phyloP scores from a whole-genome alignment of 2,329 filamentous ascomycete species.

The Albifimbria verrucaria region DNA sequence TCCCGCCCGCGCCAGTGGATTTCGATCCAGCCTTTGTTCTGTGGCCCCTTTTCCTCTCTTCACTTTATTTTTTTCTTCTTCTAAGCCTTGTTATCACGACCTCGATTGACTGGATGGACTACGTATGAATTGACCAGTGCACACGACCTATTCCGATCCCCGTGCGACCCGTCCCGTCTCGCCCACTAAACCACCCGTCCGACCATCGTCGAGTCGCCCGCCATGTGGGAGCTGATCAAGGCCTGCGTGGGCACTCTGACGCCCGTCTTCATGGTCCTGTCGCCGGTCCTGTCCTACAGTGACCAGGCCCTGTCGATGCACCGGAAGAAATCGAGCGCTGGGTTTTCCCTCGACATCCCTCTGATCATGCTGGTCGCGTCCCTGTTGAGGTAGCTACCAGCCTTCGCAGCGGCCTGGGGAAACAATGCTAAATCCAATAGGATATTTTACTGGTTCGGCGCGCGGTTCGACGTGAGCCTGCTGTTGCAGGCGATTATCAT shows the following conservation, averaged over 20 bases:
- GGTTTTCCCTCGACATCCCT: constrained; percentile 69
- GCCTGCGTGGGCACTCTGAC: constrained; percentile 50
- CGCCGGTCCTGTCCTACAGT: constrained; percentile 62
- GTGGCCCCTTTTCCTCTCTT: not conserved
- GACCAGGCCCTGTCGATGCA: constrained; percentile 67
- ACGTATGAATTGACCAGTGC: not conserved
- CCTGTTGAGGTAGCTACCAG: constrained; percentile 51
- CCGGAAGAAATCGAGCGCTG: constrained; percentile 59
- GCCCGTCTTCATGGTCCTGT: constrained; percentile 61
- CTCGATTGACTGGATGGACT: not conserved
- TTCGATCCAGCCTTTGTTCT: not conserved
- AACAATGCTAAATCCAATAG: constrained; percentile 31
- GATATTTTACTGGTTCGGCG: constrained; percentile 68
- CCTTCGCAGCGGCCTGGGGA: not conserved
- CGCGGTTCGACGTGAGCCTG: constrained; percentile 60
- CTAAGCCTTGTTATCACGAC: not conserved
- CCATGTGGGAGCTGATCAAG: constrained; percentile 1
- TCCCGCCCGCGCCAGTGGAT: not conserved
- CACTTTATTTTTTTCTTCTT: not conserved
- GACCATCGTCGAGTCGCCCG: not conserved
- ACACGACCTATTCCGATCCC: not conserved
- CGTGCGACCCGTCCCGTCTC: not conserved
- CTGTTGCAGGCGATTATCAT: constrained; percentile 64
- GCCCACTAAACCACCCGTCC: not conserved
- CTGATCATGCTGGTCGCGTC: constrained; percentile 71